Base-by-base conservation (phyloP, 2,329 filamentous ascomycete species). In the Apiospora koreana region DNA sequence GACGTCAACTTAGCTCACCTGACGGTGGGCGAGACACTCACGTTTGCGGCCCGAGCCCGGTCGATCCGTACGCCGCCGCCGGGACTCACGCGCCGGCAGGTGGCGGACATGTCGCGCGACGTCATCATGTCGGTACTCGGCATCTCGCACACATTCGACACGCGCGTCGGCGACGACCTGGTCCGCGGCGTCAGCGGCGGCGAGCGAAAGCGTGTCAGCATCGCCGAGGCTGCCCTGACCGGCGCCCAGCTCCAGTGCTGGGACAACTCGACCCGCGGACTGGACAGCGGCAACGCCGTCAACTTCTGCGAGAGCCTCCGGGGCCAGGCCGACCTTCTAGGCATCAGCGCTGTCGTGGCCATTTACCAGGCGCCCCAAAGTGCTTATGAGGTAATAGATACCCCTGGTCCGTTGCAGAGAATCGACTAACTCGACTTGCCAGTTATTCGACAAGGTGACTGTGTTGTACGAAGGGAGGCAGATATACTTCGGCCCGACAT, bases 81-180 rank as follows among this genome's bases (percentile, higher is more conserved):
- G 50, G 50, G 50, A 1, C 25, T 58, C 10, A 58, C 25, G 25
- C 50, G 14, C 4, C 23, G 5, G 16, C 50, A 31, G 50, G 18
- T 8, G 50, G 50, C 14, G 14, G 16, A 18, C 50, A 25, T 58
- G 25, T 21, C 25, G 5, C 87, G 91, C 42, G 91, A 94, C 78
- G 90, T 93, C 58, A 87, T 91, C 72, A 93, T 93, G 91, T 91
- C 91, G 75, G 89, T 92, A 81, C 93, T 92, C 73, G 92, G 92
- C 72, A 92, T 94, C 73, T 86, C 87, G 18, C 92, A 94, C 81
- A 94, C 92, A 0, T 79, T 91, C 77, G 91, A 94, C 81, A 94
- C 92, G 3, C 85, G 87, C 21, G 91, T 94, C 28, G 92, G 92
- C 66, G 93, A 94, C 80, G 92, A 94, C 77, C 5, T 28, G 14